A percentile compares a stretch with the other conserved stretches of the same genome.
phyloP scores from a whole-genome alignment of 2,329 filamentous ascomycete species.

The Aureobasidium sp. region DNA sequence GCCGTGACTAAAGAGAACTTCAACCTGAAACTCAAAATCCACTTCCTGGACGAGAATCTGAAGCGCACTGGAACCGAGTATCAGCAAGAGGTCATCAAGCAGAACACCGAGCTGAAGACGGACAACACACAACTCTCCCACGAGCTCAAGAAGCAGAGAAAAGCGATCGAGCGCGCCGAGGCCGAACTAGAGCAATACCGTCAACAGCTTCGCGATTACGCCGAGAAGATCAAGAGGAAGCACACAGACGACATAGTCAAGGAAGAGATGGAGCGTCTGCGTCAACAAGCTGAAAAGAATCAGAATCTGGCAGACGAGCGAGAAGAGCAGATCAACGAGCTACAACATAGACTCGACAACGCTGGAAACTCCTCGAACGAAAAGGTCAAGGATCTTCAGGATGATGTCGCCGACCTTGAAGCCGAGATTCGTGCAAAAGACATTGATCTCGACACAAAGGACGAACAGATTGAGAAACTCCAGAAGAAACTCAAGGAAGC shows the following conservation, averaged over 20 bases:
- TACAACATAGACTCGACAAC: constrained; percentile 35
- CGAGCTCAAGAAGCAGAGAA: constrained; percentile 80
- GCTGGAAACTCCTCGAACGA: constrained; percentile 26
- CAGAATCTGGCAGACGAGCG: constrained; percentile 33
- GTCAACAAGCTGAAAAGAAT: constrained; percentile 39
- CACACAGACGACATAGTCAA: constrained; percentile 62
- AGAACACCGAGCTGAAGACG: constrained; percentile 95
- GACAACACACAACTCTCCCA: constrained; percentile 83
- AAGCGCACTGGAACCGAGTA: constrained; percentile 82
- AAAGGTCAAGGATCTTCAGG: constrained; percentile 34
- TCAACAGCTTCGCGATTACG: constrained; percentile 72
- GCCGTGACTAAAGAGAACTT: constrained; percentile 99
- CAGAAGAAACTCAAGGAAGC: constrained; percentile 34
- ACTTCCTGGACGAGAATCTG: constrained; percentile 88
- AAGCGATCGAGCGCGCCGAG: constrained; percentile 74
- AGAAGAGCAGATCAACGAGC: constrained; percentile 36
- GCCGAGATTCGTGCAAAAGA: constrained; percentile 45
- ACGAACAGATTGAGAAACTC: constrained; percentile 46
- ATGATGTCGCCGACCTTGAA: constrained; percentile 45
- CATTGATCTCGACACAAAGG: constrained; percentile 30
- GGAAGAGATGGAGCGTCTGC: constrained; percentile 49
- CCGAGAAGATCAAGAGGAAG: constrained; percentile 71
- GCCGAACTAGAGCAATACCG: constrained; percentile 79
- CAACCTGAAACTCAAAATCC: constrained; percentile 90
- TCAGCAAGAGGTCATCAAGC: constrained; percentile 79